Conservation (phyloP, 768 basidiomycete species). For the Pisolithus orientalis region DNA sequence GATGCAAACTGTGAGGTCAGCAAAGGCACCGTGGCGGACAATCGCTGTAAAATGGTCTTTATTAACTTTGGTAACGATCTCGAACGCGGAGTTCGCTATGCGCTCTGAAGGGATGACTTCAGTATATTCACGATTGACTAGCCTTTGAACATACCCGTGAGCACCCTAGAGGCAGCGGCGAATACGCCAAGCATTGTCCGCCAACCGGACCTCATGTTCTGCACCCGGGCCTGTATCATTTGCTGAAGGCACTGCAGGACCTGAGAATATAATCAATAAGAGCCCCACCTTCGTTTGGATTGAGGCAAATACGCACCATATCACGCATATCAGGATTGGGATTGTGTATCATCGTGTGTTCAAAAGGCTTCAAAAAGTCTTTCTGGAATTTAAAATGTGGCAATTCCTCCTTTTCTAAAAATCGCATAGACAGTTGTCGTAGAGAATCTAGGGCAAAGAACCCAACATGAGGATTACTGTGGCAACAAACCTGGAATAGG, state of each 20-base stretch:
- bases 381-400: constrained; percentile 99
- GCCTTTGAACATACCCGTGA: constrained; percentile 54
- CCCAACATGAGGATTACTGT: constrained; percentile 93
- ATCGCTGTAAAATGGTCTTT: constrained; percentile 87
- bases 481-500: constrained; percentile 81
- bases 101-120: constrained; percentile 49
- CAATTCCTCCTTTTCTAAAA: constrained; percentile 96
- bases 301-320: constrained; percentile 53
- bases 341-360: constrained; percentile 97
- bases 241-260: constrained; percentile 97
- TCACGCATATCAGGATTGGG: constrained; percentile 93
- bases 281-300: background rate
- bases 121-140: background rate
- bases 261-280: constrained; percentile 31
- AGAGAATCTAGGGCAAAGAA: constrained; percentile 97
- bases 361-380: constrained; percentile 96
- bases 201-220: constrained; percentile 98
- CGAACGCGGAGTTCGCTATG: constrained; percentile 89
- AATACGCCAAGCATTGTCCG: constrained; percentile 99
- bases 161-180: constrained; percentile 89
- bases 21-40: constrained; percentile 89
- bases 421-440: constrained; percentile 95
- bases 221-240: constrained; percentile 93
- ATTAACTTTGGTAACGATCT: constrained; percentile 89
- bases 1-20: constrained; percentile 93